These are phyloP conservation scores for Grigorovia yakushimaensis DNA, from an alignment of 805 yeast species.

Conservation along the genomic window DNA sequence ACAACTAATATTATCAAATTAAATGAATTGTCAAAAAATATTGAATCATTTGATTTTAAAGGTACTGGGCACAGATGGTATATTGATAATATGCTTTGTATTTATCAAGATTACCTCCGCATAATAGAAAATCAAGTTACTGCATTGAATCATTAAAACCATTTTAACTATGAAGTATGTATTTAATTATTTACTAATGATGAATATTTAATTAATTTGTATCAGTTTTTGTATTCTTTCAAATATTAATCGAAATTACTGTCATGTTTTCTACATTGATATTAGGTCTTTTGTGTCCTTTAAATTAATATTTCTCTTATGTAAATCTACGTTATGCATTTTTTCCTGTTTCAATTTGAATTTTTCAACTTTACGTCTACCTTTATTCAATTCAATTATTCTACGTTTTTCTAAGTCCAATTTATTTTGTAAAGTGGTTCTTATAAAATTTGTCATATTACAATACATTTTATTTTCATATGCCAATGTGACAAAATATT, in stretches of 20 bases:
- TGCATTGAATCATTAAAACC: not conserved
- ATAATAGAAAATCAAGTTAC: conserved; percentile 6
- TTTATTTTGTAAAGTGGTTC: not conserved
- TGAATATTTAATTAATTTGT: too few relatives aligned
- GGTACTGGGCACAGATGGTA: conserved; percentile 3
- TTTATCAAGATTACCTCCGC: conserved; percentile 15
- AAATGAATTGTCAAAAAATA: not conserved
- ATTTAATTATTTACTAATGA: not conserved
- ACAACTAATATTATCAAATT: not conserved
- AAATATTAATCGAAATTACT: too few relatives aligned
- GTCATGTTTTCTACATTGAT: too few relatives aligned
- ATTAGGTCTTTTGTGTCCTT: too few relatives aligned
- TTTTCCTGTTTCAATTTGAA: not conserved
- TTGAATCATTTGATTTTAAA: not conserved
- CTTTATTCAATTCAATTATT: not conserved
- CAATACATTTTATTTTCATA: conserved; percentile 32
- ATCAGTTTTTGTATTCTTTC: too few relatives aligned
- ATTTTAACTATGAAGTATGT: not conserved
- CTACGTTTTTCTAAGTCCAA: not conserved
- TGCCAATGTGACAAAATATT: conserved; percentile 50
- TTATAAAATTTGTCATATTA: conserved; percentile 12
- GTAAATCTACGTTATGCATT: too few relatives aligned
- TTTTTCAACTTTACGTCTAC: too few relatives aligned
- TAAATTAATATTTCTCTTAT: not conserved
- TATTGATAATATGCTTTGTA: conserved; percentile 8